phyloP scores from a whole-genome alignment of 1,284 basidiomycete species.

The Apiotrichum veenhuisii region DNA sequence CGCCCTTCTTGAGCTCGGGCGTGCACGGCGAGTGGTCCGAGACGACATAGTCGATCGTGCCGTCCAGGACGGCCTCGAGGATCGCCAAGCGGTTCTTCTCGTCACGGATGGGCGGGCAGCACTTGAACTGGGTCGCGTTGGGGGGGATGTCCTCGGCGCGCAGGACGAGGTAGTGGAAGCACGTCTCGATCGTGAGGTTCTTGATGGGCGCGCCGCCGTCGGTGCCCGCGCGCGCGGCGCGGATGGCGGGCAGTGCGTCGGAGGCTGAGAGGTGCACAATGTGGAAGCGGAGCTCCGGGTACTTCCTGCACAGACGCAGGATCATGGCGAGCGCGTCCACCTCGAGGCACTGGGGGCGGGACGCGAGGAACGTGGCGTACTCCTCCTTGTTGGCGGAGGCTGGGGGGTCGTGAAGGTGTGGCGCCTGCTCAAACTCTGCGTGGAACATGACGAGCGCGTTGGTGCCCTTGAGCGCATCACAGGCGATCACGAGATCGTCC shows the following conservation, averaged over 20 bases:
- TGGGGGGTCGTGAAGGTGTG: constrained; percentile 15
- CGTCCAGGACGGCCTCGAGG: constrained; percentile 74
- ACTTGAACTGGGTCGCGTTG: constrained; percentile 61
- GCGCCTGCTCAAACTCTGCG: constrained; percentile 71
- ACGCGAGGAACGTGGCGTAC: constrained; percentile 77
- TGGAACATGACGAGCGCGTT: constrained; percentile 77
- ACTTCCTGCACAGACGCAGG: constrained; percentile 58
- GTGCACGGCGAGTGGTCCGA: constrained; percentile 92
- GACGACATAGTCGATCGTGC: constrained; percentile 81
- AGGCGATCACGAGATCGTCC: constrained; percentile 64
- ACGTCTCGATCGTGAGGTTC: constrained; percentile 83
- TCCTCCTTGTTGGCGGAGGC: constrained; percentile 25
- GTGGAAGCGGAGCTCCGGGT: constrained; percentile 73
- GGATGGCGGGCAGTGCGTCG: constrained; percentile 69
- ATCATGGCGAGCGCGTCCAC: constrained; percentile 71
- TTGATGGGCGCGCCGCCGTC: constrained; percentile 28
- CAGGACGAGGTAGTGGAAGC: constrained; percentile 81
- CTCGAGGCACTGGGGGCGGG: constrained; percentile 75
- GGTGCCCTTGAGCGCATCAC: constrained; percentile 60
- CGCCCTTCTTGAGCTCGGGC: constrained; percentile 71
- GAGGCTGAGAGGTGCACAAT: constrained; percentile 89
- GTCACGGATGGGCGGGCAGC: constrained; percentile 87
- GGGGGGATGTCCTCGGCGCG: constrained; percentile 54
- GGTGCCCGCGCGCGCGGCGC: constrained; percentile 61
- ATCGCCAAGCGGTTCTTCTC: constrained; percentile 65